phyloP scores from a whole-genome alignment of 345 rosid genomes.

The Populus alba region DNA sequence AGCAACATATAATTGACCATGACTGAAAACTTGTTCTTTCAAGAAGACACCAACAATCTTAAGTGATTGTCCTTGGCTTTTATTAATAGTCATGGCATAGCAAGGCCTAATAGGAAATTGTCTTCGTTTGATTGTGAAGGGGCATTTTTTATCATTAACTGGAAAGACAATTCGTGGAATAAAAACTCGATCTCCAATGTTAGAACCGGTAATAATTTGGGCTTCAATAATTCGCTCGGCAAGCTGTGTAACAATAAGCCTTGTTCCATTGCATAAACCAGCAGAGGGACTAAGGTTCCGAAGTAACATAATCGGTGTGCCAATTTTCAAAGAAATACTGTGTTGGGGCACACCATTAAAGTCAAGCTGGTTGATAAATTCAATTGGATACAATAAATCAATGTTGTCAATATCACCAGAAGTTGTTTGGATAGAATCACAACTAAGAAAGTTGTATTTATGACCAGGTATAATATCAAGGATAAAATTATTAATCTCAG shows the following conservation, averaged over 20 bases:
- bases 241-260: background rate
- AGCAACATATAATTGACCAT: background rate
- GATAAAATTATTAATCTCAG: background rate
- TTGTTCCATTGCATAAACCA: slow-evolving; percentile 1
- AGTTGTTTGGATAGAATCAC: background rate
- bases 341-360: slow-evolving; percentile 1
- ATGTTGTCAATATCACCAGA: background rate
- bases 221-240: background rate
- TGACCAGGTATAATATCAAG: background rate
- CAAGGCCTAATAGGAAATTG: background rate
- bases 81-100: background rate
- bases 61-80: background rate
- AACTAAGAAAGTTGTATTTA: background rate
- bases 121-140: background rate
- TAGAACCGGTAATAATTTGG: background rate
- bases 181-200: background rate
- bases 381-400: background rate
- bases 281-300: background rate
- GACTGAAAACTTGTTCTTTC: background rate
- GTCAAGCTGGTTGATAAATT: background rate
- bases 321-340: background rate
- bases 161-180: background rate
- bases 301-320: slow-evolving; percentile 4
- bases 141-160: background rate
- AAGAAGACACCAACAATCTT: background rate